Evolutionary conservation across 1,139 yeast genomes (phyloP), one percentile per base, ranked within the genome.

Genomic region (Debaryomyces psychrophilus): DNA sequence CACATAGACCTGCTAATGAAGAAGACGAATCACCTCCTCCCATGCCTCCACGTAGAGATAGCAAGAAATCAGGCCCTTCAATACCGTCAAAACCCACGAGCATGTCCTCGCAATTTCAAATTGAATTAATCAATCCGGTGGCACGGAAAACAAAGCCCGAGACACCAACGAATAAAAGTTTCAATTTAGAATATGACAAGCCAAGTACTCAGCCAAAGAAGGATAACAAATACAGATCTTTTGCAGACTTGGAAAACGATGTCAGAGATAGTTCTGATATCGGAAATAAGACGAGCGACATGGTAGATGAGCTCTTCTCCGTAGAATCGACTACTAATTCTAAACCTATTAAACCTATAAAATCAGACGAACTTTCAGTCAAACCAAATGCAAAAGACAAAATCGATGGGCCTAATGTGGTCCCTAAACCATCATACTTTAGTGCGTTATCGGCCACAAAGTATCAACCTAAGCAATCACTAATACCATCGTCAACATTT

Each of bases 51-150:
- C 44, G 55, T 29, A 51, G 44, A n/a, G 46, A 43, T 8, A 34
- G 44, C 23, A 39, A 44, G 31, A 29, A 37, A 22, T 25, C 50
- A 5, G 41, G 34, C 3, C 60, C 60, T 2, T 9, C 17, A 7
- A 28, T 9, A 20, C 41, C 41, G 28, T 48, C 53, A 1, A 48
- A 52, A 29, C 59, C 56, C 5, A 35, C 48, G 6, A 50, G 49
- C 35, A 27, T 25, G 7, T 34, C 27, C 12, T 37, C 43, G 23
- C 26, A 26, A n/a, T 50, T 59, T 39, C 53, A 57, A 6, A 47
- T 64, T n/a, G 50, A 58, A 11, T 50, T 65, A 37, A 37, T 62
- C 14, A 52, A 54, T 9, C 69, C 69, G 0, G 59, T 61, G 4
- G 59, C 59, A 2, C 44, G 51, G 44, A 53, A 52, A 25, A 22